Percentiles rank a stretch among this genome's conserved stretches.
phyloP scores from a whole-genome alignment of 768 basidiomycete genomes.

The Suillus ampliporus region DNA sequence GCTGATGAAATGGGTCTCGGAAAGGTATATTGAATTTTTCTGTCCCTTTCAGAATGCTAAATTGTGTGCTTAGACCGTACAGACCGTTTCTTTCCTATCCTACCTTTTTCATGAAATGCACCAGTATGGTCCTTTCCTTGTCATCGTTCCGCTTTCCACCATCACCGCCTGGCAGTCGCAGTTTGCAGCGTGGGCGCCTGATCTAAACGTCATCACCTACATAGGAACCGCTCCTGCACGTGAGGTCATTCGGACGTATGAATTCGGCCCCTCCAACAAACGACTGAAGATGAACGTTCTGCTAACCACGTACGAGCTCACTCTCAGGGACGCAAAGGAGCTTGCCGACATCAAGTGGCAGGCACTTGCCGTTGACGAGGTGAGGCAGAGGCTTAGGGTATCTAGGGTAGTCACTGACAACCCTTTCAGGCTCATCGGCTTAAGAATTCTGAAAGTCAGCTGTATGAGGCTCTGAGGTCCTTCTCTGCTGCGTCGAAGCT shows the following conservation, averaged over 20 bases:
- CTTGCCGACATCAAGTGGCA: constrained; percentile 97
- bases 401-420: constrained; percentile 19
- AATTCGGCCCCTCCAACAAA: constrained; percentile 89
- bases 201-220: constrained; percentile 95
- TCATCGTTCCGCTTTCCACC: constrained; percentile 97
- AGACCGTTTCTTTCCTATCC: constrained; percentile 93
- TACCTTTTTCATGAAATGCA: constrained; percentile 92
- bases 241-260: constrained; percentile 89
- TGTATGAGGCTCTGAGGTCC: constrained; percentile 91
- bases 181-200: constrained; percentile 94
- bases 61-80: constrained; percentile 69
- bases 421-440: constrained; percentile 84
- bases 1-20: constrained; percentile 99
- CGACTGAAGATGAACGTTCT: constrained; percentile 97
- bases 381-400: constrained; percentile 35
- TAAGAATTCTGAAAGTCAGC: constrained; percentile 96
- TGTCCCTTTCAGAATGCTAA: constrained; percentile 19
- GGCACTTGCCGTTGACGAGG: constrained; percentile 94
- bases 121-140: constrained; percentile 96
- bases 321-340: constrained; percentile 87
- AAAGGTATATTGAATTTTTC: constrained; percentile 58
- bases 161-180: constrained; percentile 98
- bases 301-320: constrained; percentile 96
- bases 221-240: constrained; percentile 89
- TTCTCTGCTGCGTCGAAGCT: constrained; percentile 92